phyloP scores from a whole-genome alignment of 2,329 filamentous ascomycete genomes.

The Calonectria ilicicola region DNA sequence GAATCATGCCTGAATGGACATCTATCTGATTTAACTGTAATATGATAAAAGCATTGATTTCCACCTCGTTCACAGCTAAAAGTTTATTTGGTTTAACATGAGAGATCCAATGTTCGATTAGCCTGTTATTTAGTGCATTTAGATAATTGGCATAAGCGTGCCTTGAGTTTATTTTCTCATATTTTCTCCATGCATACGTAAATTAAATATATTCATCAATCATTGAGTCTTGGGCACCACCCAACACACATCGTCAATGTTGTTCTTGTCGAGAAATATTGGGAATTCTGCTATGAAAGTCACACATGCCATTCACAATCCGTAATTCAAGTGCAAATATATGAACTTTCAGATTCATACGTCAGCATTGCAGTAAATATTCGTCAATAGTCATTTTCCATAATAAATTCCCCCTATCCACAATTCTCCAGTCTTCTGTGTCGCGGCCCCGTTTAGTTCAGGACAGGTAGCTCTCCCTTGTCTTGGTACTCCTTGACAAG shows the following conservation, averaged over 20 bases:
- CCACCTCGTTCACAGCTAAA: no score
- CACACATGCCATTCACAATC: no score
- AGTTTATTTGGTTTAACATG: no score
- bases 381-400: not conserved
- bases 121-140: no score
- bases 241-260: not conserved
- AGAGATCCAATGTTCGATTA: no score
- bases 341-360: no score
- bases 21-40: not conserved
- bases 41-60: not conserved
- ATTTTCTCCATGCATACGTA: no score
- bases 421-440: no score
- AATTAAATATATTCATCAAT: no score
- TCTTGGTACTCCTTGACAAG: constrained; percentile 48
- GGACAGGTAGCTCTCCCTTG: constrained; percentile 41
- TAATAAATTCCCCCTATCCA: not conserved
- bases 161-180: no score
- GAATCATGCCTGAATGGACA: not conserved
- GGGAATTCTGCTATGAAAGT: not conserved
- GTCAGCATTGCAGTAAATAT: not conserved
- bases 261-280: not conserved
- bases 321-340: not conserved
- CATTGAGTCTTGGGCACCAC: no score
- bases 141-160: no score
- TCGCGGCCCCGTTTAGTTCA: constrained; percentile 7